phyloP scores from a whole-genome alignment of 179 eudicot species.

The Silene vulgaris region DNA sequence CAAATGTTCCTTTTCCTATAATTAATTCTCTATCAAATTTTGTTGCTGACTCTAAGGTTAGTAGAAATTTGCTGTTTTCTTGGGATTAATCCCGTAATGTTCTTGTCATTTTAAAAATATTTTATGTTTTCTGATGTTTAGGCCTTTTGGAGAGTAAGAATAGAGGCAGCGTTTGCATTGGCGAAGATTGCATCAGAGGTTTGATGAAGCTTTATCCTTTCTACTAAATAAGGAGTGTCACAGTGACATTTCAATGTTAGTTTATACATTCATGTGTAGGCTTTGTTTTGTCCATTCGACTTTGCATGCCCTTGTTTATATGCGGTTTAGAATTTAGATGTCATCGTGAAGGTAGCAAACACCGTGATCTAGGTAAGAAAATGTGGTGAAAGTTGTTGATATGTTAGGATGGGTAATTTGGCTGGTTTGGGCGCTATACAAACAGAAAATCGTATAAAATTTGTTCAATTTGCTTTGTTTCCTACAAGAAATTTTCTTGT shows the following conservation, averaged over 20 bases:
- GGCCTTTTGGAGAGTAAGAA: constrained; percentile 93
- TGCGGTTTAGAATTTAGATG: neutral
- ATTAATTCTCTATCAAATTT: constrained; percentile 66
- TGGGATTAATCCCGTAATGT: neutral
- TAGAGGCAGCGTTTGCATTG: constrained; percentile 91
- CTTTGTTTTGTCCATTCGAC: neutral
- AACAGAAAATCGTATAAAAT: neutral
- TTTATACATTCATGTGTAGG: neutral
- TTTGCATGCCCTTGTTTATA: neutral
- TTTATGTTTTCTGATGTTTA: constrained; percentile 26
- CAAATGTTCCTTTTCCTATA: constrained; percentile 63
- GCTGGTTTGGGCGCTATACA: neutral
- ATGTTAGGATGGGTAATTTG: neutral
- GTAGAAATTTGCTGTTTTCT: neutral
- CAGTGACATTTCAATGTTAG: constrained; percentile 8
- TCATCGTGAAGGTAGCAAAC: neutral
- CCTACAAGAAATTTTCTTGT: neutral
- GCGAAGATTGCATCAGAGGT: constrained; percentile 87
- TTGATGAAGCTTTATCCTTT: constrained; percentile 23
- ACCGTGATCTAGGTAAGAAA: neutral
- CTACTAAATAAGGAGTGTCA: neutral
- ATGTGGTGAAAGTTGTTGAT: neutral
- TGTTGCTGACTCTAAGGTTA: constrained; percentile 78
- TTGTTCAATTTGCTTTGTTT: neutral
- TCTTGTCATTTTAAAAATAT: neutral